phyloP scores from a whole-genome alignment of 208 protist species.

The Trypanosoma melophagium region DNA sequence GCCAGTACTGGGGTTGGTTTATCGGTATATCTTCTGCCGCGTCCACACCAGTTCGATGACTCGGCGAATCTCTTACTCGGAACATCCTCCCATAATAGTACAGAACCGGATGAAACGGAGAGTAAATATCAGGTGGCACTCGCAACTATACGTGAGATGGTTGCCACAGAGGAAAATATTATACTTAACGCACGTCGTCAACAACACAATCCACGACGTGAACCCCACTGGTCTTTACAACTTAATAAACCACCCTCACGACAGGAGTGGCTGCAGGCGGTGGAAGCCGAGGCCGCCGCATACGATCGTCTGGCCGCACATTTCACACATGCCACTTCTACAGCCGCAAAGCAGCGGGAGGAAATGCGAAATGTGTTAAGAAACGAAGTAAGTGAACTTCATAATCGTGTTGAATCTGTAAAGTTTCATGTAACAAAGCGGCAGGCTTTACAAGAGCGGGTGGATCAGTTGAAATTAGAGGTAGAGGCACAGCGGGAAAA shows the following conservation, averaged over 20 bases:
- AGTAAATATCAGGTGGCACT: constrained; percentile 14
- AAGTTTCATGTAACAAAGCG: constrained; percentile 14
- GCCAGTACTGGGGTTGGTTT: constrained; percentile 7
- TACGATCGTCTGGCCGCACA: constrained; percentile 16
- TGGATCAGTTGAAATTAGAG: constrained; percentile 10
- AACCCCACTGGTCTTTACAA: constrained; percentile 22
- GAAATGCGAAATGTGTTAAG: constrained; percentile 15
- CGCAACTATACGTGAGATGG: constrained; percentile 27
- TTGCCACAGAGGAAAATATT: constrained; percentile 13
- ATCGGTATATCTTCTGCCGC: constrained; percentile 5
- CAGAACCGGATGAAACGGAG: not conserved
- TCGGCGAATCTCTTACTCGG: constrained; percentile 17
- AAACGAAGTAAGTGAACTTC: constrained; percentile 22
- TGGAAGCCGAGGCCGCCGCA: constrained; percentile 19
- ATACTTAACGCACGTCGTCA: constrained; percentile 6
- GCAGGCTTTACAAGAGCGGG: constrained; percentile 15
- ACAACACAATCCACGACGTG: not conserved
- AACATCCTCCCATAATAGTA: constrained; percentile 10
- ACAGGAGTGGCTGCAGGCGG: constrained; percentile 18
- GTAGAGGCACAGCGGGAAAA: constrained; percentile 21
- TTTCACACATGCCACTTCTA: constrained; percentile 21
- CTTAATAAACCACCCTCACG: constrained; percentile 15
- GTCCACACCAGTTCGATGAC: constrained; percentile 20
- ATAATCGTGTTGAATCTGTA: constrained; percentile 17
- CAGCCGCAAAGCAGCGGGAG: constrained; percentile 15